Base-by-base conservation (phyloP, 2,329 filamentous ascomycete genomes). In the Fusarium begoniae region DNA sequence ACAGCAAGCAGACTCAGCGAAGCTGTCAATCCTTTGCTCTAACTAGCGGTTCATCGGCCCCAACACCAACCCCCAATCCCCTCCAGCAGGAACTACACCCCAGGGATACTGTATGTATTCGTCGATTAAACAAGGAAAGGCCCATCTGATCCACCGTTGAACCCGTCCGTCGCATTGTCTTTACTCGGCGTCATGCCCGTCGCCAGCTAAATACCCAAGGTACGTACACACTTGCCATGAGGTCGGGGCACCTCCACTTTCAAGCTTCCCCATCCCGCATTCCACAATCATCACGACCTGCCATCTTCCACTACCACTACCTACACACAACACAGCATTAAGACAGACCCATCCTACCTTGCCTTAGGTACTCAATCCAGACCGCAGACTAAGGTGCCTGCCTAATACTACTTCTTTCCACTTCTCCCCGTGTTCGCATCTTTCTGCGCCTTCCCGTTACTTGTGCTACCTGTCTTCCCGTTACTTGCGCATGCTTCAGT, bases 211-310 rank as follows among this genome's bases (percentile, higher is more conserved):
- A 24, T 37, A 28, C 44, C 26, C 4, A 70, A 37, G 57, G 56
- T 60, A 62, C 48, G 35, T 45, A 40, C 35, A 17, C 17, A 37
- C 28, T 48, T 50, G 14, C 44, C 51, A 48, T 43, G 61, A 61
- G 32, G 64, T 57, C 56, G 56, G 59, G 63, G 57, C 70, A 50
- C 72, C 72, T 75, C 73, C 73, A 75, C 73, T 75, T 73, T 72
- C 70, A 28, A 72, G 66, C 73, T 74, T 75, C 73, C 66, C 71
- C 66, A 75, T 75, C 73, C 72, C 73, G 72, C 67, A 74, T 71
- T 67, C 59, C 48, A 41, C 70, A 74, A 74, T 69, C 73, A 74
- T 75, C 73, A 75, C 73, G 66, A 70, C 57, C 38, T 54, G 40
- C 61, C 69, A 70, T 64, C 72, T 70, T 63, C 38, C 64, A 50